Percentiles rank a stretch among this genome's conserved stretches.
Conservation (phyloP, 2,329 filamentous ascomycete species). For the Phialophora verrucosa region DNA sequence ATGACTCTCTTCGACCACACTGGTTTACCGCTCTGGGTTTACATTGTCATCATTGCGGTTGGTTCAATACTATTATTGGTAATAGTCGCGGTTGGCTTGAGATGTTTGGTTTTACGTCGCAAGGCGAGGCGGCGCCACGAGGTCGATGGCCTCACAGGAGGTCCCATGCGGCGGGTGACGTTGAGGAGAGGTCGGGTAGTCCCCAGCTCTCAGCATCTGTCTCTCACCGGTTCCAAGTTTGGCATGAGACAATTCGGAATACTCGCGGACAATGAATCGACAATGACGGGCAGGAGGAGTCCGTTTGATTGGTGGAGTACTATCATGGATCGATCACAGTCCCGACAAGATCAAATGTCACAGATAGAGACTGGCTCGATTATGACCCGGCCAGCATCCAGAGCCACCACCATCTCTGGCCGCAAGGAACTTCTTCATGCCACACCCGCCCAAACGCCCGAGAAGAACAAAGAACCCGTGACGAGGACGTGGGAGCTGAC, state of each 20-base stretch:
- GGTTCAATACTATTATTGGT: constrained; percentile 34
- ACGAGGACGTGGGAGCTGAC: constrained; percentile 27
- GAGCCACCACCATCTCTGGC: constrained; percentile 25
- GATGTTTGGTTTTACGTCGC: constrained; percentile 32
- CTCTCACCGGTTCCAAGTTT: constrained; percentile 40
- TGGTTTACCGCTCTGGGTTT: constrained; percentile 38
- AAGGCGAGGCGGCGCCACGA: constrained; percentile 21
- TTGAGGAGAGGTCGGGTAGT: constrained; percentile 39
- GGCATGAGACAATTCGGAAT: constrained; percentile 37
- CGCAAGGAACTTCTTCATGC: constrained; percentile 22
- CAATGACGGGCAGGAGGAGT: constrained; percentile 37
- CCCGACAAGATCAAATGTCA: constrained; percentile 33
- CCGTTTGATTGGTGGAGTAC: constrained; percentile 40
- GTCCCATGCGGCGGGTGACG: constrained; percentile 37
- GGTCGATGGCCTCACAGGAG: constrained; percentile 31
- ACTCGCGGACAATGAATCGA: constrained; percentile 35
- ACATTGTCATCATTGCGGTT: constrained; percentile 37
- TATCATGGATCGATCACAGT: constrained; percentile 37
- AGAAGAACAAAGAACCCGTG: constrained; percentile 29
- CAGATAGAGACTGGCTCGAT: constrained; percentile 32
- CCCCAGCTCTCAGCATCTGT: constrained; percentile 38
- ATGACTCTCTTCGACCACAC: constrained; percentile 38
- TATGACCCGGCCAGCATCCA: constrained; percentile 25
- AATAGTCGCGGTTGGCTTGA: constrained; percentile 23
- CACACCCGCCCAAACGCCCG: constrained; percentile 29